Evolutionary conservation across 2,329 filamentous ascomycete species (phyloP).

Genomic region (Ilyonectria sp.): DNA sequence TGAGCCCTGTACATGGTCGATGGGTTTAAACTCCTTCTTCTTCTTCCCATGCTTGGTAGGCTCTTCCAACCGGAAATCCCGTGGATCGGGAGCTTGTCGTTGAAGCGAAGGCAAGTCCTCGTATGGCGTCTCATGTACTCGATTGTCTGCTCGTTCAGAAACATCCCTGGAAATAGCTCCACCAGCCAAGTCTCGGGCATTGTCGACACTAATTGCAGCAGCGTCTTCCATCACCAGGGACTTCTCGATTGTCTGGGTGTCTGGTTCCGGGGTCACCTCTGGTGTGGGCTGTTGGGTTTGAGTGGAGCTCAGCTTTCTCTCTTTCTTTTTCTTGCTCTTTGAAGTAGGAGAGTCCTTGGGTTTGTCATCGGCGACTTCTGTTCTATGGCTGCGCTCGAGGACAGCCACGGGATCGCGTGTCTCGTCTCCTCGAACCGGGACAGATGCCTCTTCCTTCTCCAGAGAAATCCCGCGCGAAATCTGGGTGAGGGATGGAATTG

Average conservation of each 20-base stretch:
- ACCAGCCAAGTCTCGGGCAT: not conserved
- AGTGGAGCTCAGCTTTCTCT: constrained; percentile 27
- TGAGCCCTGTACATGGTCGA: not conserved
- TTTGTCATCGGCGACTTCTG: not conserved
- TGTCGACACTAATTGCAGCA: constrained; percentile 4
- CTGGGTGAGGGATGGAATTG: not conserved
- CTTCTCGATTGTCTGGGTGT: constrained; percentile 12
- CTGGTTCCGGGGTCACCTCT: constrained; percentile 22
- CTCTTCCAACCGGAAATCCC: constrained; percentile 1
- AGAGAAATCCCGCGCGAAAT: not conserved
- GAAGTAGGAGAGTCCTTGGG: constrained; percentile 25
- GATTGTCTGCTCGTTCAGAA: not conserved
- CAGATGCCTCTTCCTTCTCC: not conserved
- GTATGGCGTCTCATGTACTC: not conserved
- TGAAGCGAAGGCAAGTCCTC: not conserved
- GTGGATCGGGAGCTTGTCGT: not conserved
- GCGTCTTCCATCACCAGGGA: constrained; percentile 9
- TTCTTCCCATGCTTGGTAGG: constrained; percentile 18
- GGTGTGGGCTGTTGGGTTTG: constrained; percentile 22
- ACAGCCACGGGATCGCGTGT: constrained; percentile 6
- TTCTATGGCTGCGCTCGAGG: not conserved
- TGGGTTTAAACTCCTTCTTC: constrained; percentile 31
- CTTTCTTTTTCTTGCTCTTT: constrained; percentile 51
- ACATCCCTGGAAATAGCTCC: too few relatives aligned
- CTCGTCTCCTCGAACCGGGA: not conserved